Percentiles rank a stretch among this genome's conserved stretches.
Conservation (phyloP, 164 flowering plant species). For the Umbilicus rupestris region DNA sequence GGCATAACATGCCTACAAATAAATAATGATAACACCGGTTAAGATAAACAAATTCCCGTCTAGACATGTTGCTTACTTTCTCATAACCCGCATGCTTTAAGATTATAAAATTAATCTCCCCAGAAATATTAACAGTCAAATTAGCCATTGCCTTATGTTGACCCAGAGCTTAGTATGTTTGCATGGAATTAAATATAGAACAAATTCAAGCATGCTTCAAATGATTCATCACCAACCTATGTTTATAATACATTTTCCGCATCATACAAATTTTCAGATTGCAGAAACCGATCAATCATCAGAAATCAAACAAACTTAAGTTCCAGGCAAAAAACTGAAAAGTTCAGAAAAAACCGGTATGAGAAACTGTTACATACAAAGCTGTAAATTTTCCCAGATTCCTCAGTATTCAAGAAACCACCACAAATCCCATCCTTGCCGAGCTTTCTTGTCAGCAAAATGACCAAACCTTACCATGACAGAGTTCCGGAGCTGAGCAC, state of each 20-base stretch:
- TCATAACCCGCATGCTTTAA: background rate
- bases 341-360: background rate
- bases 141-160: background rate
- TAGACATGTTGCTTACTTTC: background rate
- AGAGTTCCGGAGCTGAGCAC: slow-evolving; percentile 4
- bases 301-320: background rate
- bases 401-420: background rate
- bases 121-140: background rate
- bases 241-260: background rate
- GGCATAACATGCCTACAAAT: slow-evolving; percentile 6
- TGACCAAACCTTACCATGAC: background rate
- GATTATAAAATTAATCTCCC: background rate
- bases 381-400: background rate
- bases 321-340: background rate
- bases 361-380: background rate
- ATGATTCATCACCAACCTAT: background rate
- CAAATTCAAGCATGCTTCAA: background rate
- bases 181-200: background rate
- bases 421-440: background rate
- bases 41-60: background rate
- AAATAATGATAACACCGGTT: background rate
- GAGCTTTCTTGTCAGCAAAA: background rate
- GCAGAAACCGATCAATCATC: background rate
- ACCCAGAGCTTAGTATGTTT: too few relatives aligned
- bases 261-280: background rate